phyloP scores from a whole-genome alignment of 1,284 basidiomycete genomes.

The Pseudozyma tsukubaensis region DNA sequence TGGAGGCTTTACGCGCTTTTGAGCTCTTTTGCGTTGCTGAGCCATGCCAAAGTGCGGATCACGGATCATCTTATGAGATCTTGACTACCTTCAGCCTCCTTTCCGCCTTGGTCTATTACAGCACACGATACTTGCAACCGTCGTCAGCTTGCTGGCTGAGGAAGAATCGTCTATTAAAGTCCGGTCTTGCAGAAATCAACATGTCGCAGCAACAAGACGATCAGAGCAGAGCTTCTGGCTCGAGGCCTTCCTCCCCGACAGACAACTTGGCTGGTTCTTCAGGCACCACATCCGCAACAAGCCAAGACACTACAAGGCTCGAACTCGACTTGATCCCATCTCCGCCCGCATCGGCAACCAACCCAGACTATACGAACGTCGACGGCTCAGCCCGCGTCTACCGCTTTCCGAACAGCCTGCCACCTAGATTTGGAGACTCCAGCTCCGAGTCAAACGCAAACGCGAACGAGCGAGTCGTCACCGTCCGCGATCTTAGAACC shows the following conservation, averaged over 20 bases:
- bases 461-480: conserved; percentile 38
- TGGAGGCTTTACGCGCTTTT: conserved; percentile 2
- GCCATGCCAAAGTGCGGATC: conserved; percentile 5
- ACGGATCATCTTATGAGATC: background rate
- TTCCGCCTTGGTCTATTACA: background rate
- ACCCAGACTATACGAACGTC: conserved; percentile 11
- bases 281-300: background rate
- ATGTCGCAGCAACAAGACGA: conserved; percentile 13
- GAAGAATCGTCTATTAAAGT: background rate
- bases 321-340: conserved; percentile 41
- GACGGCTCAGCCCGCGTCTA: conserved; percentile 40
- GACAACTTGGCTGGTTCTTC: background rate
- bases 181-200: too few relatives aligned
- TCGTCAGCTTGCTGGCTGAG: background rate
- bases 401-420: conserved; percentile 30
- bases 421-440: conserved; percentile 20
- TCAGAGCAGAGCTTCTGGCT: conserved; percentile 11
- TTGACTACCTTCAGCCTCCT: background rate
- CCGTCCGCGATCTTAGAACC: conserved; percentile 53
- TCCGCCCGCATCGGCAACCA: conserved; percentile 17
- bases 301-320: conserved; percentile 21
- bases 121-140: background rate
- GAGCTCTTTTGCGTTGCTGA: too few relatives aligned
- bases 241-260: conserved; percentile 12
- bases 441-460: conserved; percentile 14